Evolutionary conservation across 2,329 filamentous ascomycete species (phyloP), one percentile per base, ranked within the genome.

Genomic region (Colletotrichum gloeosporioides): DNA sequence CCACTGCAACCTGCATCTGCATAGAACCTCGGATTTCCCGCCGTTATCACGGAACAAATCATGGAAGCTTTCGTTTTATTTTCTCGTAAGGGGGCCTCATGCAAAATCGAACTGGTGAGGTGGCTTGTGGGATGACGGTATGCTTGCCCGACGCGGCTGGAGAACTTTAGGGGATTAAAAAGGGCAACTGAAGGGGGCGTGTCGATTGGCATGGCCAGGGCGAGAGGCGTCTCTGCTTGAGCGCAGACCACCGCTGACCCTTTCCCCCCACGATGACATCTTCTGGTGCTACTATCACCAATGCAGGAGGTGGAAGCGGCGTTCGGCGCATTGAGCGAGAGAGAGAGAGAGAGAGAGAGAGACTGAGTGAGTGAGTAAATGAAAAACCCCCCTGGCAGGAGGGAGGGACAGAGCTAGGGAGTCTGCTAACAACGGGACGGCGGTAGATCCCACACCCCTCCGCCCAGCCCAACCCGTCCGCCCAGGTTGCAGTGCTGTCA

Each of bases 141-240:
- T 9, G 59, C 63, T 32, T 65, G 16, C 53, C 59, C 25, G 44
- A 62, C 55, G 57, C 34, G 67, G 55, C 34, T 69, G 55, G 53
- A 31, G 31, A n/a, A 69, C 22, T 16, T 18, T 10, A 31, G 27
- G 32, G 44, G 8, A 62, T 18, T 12, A n/a, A 18, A 15, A 13
- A 25, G n/a, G 34, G 32, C 34, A 18, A 63, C 10, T 59, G 29
- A 44, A 49, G 62, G 36, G 25, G 70, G 64, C 32, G 64, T 73
- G 70, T 36, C 73, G 70, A 73, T 76, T 76, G 73, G 70, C 59
- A 69, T 65, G 64, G 63, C 34, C 57, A 76, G 70, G 73, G 59
- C 64, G 59, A 61, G 53, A 55, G n/a, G 59, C 18, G 59, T 15
- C 31, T 25, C 57, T 44, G 49, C 44, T 57, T 29, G 29, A 29